Percentiles rank a stretch among this genome's conserved stretches.
These are phyloP conservation scores for Chrysanthemum lavandulifolium DNA, from an alignment of 129 eudicot genomes.

Conservation along the genomic window DNA sequence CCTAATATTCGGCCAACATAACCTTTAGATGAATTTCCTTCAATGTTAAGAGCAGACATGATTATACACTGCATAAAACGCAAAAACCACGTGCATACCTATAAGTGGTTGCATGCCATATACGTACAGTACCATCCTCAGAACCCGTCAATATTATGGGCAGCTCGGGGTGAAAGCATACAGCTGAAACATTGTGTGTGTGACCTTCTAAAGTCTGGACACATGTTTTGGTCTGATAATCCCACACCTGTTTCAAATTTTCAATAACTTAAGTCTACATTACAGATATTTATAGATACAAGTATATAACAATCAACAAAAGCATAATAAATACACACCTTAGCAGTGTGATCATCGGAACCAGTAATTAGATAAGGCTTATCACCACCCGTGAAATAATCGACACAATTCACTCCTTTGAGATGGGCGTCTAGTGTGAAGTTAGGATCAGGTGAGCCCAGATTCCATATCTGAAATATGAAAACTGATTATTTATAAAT, in stretches of 20 bases:
- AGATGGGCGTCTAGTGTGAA: conserved; percentile 91
- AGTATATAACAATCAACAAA: not conserved
- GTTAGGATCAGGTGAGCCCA: conserved; percentile 94
- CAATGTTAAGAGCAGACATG: conserved; percentile 4
- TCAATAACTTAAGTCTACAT: conserved; percentile 7
- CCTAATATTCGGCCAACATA: not conserved
- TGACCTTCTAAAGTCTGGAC: conserved; percentile 97
- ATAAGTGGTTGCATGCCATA: conserved; percentile 93
- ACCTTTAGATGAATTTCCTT: conserved; percentile 13
- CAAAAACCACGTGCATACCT: conserved; percentile 40
- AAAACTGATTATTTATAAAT: conserved; percentile 1
- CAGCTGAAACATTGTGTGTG: conserved; percentile 95
- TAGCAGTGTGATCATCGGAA: conserved; percentile 98
- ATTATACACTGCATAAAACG: not conserved
- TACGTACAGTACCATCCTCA: conserved; percentile 96
- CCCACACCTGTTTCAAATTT: conserved; percentile 85
- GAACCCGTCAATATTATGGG: conserved; percentile 96
- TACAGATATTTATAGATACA: not conserved
- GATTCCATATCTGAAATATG: conserved; percentile 84
- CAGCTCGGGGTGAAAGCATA: conserved; percentile 90
- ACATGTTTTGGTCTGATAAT: conserved; percentile 89
- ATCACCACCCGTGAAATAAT: conserved; percentile 95
- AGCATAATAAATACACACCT: conserved; percentile 45
- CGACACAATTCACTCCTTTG: conserved; percentile 99
- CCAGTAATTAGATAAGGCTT: conserved; percentile 89